Base-by-base conservation (phyloP, 1,284 basidiomycete species). In the Naganishia albida region DNA sequence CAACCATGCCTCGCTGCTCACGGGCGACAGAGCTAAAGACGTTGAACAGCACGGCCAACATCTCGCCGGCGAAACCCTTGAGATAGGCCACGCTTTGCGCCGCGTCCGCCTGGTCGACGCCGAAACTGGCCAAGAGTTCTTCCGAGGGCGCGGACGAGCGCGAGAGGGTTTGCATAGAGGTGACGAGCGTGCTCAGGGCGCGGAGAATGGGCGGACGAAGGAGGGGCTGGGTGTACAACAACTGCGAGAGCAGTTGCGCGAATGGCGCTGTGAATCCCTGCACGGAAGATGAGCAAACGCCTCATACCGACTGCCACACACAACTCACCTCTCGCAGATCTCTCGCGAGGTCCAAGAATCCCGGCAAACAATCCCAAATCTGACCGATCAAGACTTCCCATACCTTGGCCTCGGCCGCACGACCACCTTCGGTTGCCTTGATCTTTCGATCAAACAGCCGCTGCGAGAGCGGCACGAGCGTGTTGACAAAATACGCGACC, bases 1-100 rank as follows among this genome's bases (percentile, higher is more conserved):
- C 90, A n/a, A 98, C 86, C 78, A 87, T 84, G 3, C 87, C 87
- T 53, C 92, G 85, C 51, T 84, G 85, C 69, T 95, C 91, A 51
- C 86, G 83, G 3, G 85, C 85, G 25, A 90, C 85, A 72, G 86
- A 93, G 67, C 89, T 85, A 77, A 97, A 98, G n/a, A 99, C 88
- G 75, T 99, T 98, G 82, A 98, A 95, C 50, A 97, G 83, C 3
- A 98, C 91, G 0, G 92, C 88, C 28, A 98, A 85, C 87, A 96
- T 94, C 73, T 91, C 95, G 74, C 93, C 90, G 0, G 87, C 88
- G 72, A 97, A 88, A 0, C 83, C 82, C 55, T 85, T 86, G 65
- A 99, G 82, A 76, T 91, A 89, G 1, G 77, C 81, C 26, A 97
- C 72, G 72, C 94, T 94, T 54, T 81, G 82, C 42, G 80, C 75